These are phyloP conservation scores for Trypanosoma rangeli DNA, from an alignment of 208 protist genomes.

Conservation along the genomic window DNA sequence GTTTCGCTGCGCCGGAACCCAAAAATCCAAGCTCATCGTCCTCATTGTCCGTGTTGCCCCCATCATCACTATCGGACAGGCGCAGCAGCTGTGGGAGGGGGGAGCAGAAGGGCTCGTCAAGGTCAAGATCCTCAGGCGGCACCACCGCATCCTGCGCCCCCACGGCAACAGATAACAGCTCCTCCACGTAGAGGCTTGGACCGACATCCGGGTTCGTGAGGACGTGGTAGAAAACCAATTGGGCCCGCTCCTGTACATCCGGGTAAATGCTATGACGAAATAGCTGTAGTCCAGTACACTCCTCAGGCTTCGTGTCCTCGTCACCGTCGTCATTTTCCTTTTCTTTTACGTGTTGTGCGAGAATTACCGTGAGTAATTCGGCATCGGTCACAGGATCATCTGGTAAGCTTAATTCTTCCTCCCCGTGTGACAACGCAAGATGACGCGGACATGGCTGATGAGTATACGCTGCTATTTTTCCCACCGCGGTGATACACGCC, in stretches of 20 bases:
- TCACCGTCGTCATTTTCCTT: background rate
- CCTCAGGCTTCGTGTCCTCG: background rate
- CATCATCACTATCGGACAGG: conserved; percentile 47
- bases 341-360: background rate
- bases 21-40: conserved; percentile 38
- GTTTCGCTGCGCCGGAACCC: conserved; percentile 31
- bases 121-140: conserved; percentile 48
- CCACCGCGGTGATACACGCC: conserved; percentile 77
- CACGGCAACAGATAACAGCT: conserved; percentile 52
- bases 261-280: conserved; percentile 61
- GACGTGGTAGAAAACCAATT: conserved; percentile 52
- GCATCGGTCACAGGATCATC: conserved; percentile 27
- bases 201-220: conserved; percentile 36
- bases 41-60: background rate
- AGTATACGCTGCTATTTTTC: conserved; percentile 89
- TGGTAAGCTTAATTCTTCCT: conserved; percentile 43
- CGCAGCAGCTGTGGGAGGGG: conserved; percentile 47
- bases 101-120: conserved; percentile 66
- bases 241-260: conserved; percentile 66
- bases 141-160: conserved; percentile 65
- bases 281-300: conserved; percentile 25
- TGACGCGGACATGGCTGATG: conserved; percentile 52
- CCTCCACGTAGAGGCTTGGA: conserved; percentile 46
- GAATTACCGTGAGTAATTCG: conserved; percentile 29
- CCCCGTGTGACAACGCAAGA: conserved; percentile 45